These are phyloP conservation scores for Millerago galiae DNA, from an alignment of 805 yeast species.

Conservation along the genomic window DNA sequence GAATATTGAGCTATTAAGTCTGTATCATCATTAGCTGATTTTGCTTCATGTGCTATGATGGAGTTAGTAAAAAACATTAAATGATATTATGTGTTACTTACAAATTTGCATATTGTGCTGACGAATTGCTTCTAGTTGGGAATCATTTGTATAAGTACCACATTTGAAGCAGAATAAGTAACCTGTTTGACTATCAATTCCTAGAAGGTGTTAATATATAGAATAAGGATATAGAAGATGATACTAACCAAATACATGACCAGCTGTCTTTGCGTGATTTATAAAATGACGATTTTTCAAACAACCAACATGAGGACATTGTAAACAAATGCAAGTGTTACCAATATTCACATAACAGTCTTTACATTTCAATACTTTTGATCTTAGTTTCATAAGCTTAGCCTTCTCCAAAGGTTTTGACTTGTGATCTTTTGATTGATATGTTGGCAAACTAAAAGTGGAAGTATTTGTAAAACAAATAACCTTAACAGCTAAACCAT, in stretches of 20 bases:
- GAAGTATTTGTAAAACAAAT: constrained; percentile 11
- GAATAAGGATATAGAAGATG: background rate
- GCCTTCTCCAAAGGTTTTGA: constrained; percentile 25
- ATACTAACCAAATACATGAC: constrained; percentile 46
- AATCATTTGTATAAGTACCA: constrained; percentile 61
- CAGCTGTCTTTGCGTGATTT: constrained; percentile 38
- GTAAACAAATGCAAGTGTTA: constrained; percentile 57
- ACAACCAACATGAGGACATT: constrained; percentile 76
- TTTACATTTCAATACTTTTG: constrained; percentile 42
- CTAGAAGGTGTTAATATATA: constrained; percentile 5
- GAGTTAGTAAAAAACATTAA: background rate
- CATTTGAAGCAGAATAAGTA: constrained; percentile 77
- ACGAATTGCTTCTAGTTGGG: constrained; percentile 48
- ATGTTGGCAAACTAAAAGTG: constrained; percentile 7
- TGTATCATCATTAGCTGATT: constrained; percentile 17
- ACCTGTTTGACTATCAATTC: constrained; percentile 60
- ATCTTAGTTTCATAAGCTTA: constrained; percentile 35
- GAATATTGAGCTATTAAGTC: constrained; percentile 28
- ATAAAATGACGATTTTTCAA: constrained; percentile 42
- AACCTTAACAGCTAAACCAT: constrained; percentile 21
- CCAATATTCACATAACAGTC: constrained; percentile 37
- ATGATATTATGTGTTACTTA: background rate
- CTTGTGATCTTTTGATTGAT: constrained; percentile 8
- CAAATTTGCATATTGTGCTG: constrained; percentile 3
- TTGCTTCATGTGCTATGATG: background rate